Evolutionary conservation across 2,329 filamentous ascomycete genomes (phyloP).

Genomic region (Colletotrichum sp.): DNA sequence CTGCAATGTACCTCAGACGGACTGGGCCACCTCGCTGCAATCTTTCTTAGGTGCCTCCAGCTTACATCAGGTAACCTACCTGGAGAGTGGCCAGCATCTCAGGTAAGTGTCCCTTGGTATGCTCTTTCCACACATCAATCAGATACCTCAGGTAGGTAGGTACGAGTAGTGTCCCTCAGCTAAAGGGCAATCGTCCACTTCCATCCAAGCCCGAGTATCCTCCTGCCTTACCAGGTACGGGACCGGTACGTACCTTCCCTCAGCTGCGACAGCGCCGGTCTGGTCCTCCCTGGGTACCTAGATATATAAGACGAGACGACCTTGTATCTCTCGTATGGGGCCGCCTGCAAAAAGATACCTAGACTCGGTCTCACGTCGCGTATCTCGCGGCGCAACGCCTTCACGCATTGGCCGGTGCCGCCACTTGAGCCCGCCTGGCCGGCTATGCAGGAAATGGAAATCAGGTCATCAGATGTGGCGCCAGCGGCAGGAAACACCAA

Average conservation of each 20-base stretch:
- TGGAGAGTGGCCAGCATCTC: background rate
- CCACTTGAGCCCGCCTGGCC: background rate
- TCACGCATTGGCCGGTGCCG: background rate
- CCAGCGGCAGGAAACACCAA: background rate
- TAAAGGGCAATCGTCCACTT: background rate
- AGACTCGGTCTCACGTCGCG: background rate
- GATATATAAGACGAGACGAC: background rate
- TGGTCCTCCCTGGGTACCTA: background rate
- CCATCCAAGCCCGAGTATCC: background rate
- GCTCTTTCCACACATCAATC: background rate
- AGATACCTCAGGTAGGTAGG: too few species aligned
- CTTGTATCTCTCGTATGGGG: background rate
- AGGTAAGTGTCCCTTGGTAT: background rate
- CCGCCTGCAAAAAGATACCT: background rate
- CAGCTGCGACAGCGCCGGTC: background rate
- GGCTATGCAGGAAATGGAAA: slow-evolving; percentile 4
- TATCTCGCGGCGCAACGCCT: background rate
- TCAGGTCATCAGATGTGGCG: slow-evolving; percentile 17
- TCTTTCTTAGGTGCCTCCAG: background rate
- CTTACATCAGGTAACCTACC: background rate
- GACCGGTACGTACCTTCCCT: background rate
- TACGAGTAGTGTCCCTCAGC: background rate
- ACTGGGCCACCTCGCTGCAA: background rate
- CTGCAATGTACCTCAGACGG: background rate
- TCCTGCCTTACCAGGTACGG: background rate